Evolutionary conservation across 768 basidiomycete species (phyloP).

Genomic region (Psilocybe cyanescens): DNA sequence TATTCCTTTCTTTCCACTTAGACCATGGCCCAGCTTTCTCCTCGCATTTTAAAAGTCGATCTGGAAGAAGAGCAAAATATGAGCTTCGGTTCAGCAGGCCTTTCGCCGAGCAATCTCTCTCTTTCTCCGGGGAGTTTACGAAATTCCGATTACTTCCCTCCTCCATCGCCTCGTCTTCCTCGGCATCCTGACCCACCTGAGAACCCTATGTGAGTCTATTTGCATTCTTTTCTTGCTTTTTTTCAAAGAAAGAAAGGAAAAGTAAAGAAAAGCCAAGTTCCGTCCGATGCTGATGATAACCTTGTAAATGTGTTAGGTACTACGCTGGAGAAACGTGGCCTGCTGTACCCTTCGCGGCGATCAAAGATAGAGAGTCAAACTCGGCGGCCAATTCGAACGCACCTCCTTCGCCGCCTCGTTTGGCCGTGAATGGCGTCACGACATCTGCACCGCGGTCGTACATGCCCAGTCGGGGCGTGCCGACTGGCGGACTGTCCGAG

Average conservation of each 20-base stretch:
- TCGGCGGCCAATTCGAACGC: constrained; percentile 26
- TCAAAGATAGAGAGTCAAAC: constrained; percentile 31
- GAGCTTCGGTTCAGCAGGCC: constrained; percentile 29
- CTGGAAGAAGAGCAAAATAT: constrained; percentile 39
- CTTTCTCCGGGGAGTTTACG: constrained; percentile 20
- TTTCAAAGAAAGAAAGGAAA: not conserved
- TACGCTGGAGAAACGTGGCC: constrained; percentile 37
- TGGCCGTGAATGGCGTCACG: constrained; percentile 73
- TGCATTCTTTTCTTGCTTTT: not conserved
- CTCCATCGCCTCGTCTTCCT: constrained; percentile 41
- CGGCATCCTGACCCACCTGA: constrained; percentile 33
- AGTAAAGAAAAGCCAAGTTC: not conserved
- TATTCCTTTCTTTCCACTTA: constrained; percentile 23
- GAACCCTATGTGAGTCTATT: constrained; percentile 22
- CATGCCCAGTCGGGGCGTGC: constrained; percentile 24
- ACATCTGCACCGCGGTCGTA: constrained; percentile 59
- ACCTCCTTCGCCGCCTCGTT: constrained; percentile 58
- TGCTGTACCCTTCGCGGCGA: constrained; percentile 41
- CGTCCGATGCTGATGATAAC: not conserved
- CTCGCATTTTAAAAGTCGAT: constrained; percentile 48
- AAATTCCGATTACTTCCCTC: constrained; percentile 34
- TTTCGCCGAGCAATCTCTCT: constrained; percentile 31
- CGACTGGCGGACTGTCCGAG: constrained; percentile 40
- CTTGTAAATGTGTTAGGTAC: constrained; percentile 2
- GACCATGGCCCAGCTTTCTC: constrained; percentile 72